These are phyloP conservation scores for Aphanoascus verrucosus DNA, from an alignment of 2,329 filamentous ascomycete genomes.

Conservation along the genomic window DNA sequence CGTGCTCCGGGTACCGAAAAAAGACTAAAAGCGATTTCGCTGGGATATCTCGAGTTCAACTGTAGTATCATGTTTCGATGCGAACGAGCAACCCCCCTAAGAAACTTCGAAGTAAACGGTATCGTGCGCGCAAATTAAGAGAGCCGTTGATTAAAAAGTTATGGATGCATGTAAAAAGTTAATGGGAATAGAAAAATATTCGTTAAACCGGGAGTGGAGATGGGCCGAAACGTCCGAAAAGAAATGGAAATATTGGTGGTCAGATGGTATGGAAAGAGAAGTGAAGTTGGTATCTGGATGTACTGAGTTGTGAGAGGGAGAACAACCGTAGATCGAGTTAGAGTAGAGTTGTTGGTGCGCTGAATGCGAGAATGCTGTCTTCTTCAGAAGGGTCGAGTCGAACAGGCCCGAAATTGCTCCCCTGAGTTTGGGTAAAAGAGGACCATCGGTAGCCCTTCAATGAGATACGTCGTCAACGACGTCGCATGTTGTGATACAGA, in stretches of 20 bases:
- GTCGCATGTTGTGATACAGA: no score
- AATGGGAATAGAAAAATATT: background rate
- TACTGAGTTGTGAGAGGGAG: no score
- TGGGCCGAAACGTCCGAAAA: background rate
- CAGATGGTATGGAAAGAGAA: background rate
- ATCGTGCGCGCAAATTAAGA: background rate
- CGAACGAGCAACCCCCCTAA: background rate
- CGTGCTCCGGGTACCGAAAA: background rate
- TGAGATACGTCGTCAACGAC: no score
- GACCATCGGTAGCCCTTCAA: no score
- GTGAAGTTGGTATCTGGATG: background rate
- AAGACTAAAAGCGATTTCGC: background rate
- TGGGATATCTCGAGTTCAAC: background rate
- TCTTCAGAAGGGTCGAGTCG: no score
- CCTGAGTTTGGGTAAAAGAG: no score
- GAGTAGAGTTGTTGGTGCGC: no score
- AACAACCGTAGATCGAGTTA: no score
- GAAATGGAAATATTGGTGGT: background rate
- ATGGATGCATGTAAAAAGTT: background rate
- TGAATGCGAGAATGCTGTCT: no score
- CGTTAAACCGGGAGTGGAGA: constrained; percentile 6
- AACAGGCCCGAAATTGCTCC: no score
- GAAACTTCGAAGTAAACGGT: background rate
- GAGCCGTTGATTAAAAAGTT: constrained; percentile 7
- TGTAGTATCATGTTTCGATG: background rate